phyloP scores from a whole-genome alignment of 768 basidiomycete genomes.

The Lactarius hatsudake region DNA sequence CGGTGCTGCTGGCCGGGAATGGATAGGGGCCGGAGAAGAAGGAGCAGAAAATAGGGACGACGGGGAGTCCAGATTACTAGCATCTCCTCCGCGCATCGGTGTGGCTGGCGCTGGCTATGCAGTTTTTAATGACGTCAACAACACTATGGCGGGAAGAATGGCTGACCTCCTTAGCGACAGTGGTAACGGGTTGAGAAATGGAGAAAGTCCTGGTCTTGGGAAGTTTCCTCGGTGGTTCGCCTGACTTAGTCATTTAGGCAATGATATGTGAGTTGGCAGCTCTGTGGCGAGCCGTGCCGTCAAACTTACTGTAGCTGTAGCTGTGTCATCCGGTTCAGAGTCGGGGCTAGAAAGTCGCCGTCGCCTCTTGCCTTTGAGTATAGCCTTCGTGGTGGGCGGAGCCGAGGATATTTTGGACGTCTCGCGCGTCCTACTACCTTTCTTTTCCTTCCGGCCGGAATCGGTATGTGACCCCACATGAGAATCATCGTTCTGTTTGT shows the following conservation, averaged over 20 bases:
- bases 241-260: neutral
- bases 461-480: neutral
- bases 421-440: neutral
- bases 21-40: slow-evolving; percentile 23
- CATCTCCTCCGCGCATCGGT: slow-evolving; percentile 4
- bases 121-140: neutral
- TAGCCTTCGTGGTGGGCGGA: neutral
- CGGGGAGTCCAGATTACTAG: slow-evolving; percentile 14
- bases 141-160: neutral
- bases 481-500: neutral
- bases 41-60: slow-evolving; percentile 31
- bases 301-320: slow-evolving; percentile 6
- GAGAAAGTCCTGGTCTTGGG: slow-evolving; percentile 5
- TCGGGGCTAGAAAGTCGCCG: slow-evolving; percentile 9
- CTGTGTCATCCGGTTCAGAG: neutral
- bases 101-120: slow-evolving; percentile 22
- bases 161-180: slow-evolving; percentile 6
- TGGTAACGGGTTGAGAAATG: neutral
- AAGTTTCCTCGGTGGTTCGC: slow-evolving; percentile 10
- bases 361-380: slow-evolving; percentile 3
- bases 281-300: neutral
- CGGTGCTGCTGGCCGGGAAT: neutral
- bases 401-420: neutral
- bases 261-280: neutral
- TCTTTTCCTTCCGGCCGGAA: neutral